These are phyloP conservation scores for Tetrapisispora phaffii DNA, from an alignment of 805 yeast genomes.

Conservation along the genomic window DNA sequence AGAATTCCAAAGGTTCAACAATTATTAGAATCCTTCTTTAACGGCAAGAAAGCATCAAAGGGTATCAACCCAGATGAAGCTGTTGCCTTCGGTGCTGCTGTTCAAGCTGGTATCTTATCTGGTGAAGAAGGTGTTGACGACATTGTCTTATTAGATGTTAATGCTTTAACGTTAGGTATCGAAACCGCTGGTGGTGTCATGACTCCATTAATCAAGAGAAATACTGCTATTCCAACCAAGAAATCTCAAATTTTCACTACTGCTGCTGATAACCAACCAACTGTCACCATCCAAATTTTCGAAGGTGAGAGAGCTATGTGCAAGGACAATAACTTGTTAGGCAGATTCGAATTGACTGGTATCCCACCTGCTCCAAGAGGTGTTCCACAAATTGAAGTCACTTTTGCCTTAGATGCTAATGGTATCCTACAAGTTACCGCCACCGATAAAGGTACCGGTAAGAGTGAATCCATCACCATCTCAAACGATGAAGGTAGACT, in stretches of 20 bases:
- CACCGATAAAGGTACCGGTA: conserved; percentile 89
- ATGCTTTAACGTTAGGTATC: conserved; percentile 89
- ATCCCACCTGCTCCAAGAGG: conserved; percentile 99
- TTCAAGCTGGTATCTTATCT: conserved; percentile 93
- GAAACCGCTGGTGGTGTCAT: conserved; percentile 97
- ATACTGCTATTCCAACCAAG: conserved; percentile 91
- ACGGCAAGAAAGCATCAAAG: conserved; percentile 93
- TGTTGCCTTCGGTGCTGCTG: conserved; percentile 99
- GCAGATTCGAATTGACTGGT: conserved; percentile 93
- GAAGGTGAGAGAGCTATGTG: conserved; percentile 97
- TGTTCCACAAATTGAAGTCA: conserved; percentile 96
- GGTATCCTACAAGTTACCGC: conserved; percentile 95
- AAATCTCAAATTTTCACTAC: conserved; percentile 93
- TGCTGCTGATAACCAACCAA: conserved; percentile 93
- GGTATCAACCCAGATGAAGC: conserved; percentile 99
- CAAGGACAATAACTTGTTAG: conserved; percentile 88
- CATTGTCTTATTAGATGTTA: conserved; percentile 82
- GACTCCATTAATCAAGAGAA: conserved; percentile 91
- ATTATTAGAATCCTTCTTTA: conserved; percentile 78
- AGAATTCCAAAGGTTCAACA: conserved; percentile 98
- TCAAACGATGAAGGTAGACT: conserved; percentile 92
- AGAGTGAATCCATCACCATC: conserved; percentile 81
- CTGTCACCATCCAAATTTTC: conserved; percentile 84
- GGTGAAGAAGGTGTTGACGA: conserved; percentile 93
- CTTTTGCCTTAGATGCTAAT: conserved; percentile 93